Base-by-base conservation (phyloP, 2,329 filamentous ascomycete species). In the Xylariaceae sp. region DNA sequence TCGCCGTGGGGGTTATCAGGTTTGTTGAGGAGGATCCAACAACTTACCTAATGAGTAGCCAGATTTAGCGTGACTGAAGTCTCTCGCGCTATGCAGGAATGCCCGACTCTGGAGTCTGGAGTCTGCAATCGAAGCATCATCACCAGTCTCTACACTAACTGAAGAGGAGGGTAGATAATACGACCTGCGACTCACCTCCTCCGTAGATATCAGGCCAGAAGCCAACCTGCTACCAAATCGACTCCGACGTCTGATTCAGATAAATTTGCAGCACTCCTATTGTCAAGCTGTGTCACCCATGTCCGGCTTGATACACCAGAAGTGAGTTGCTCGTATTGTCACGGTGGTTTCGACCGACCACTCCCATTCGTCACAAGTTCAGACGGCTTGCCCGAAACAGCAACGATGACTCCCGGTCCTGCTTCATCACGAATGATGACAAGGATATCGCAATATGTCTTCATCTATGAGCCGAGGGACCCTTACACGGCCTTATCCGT, bases 371-470 rank as follows among this genome's bases (percentile, higher is more conserved):
- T 15, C 41, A 6, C 41, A n/a, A n/a, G 13, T n/a, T 45, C 41
- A n/a, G 5, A 45, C 41, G 41, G 41, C 41, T n/a, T 13, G 13
- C n/a, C 41, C 13, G 41, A 45, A 23, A 35, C n/a, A 45, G 9
- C 52, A 58, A 53, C 5, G 48, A 62, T 61, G 60, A 45, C 62
- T n/a, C 10, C 57, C 10, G 53, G 54, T 41, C 53, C 59, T 7
- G 63, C 61, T 9, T 67, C 68, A 8, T 50, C 66, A 53, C 65
- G 60, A 11, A 67, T 63, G 57, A 68, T 71, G 68, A 68, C 66
- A 47, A 67, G 66, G 56, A 11, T 70, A n/a, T 70, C 70, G 13
- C 60, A 65, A 2, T 66, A 66, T 44, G 64, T 72, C n/a, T 68
- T 59, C 41, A 62, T 66, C 58, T 69, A 69, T 53, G 69, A 72